Conservation (phyloP, 2,329 filamentous ascomycete species). For the Fusarium chlamydosporum region DNA sequence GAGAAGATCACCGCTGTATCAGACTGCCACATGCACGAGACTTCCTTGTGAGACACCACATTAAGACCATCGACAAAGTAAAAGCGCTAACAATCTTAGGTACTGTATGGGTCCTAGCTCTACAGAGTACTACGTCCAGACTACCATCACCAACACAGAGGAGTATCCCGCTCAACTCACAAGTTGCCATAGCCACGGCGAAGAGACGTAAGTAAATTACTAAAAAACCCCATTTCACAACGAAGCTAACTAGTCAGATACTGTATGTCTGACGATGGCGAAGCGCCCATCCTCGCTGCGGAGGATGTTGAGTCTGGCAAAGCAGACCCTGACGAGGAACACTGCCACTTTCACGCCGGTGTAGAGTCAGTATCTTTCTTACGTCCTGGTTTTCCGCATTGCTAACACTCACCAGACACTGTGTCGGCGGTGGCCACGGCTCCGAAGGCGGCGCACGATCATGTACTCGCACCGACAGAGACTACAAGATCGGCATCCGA, state of each 20-base stretch:
- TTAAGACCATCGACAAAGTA: accelerated
- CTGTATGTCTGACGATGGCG: slow-evolving; percentile 44
- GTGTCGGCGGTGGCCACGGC: slow-evolving; percentile 61
- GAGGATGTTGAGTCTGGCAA: slow-evolving; percentile 39
- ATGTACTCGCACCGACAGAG: slow-evolving; percentile 63
- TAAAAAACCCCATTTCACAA: accelerated
- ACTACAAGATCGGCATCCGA: slow-evolving; percentile 78
- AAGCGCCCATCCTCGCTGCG: slow-evolving; percentile 36
- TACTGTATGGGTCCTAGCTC: slow-evolving; percentile 60
- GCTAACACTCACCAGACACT: slow-evolving; percentile 63
- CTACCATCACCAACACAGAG: slow-evolving; percentile 66
- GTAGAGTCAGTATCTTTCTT: slow-evolving; percentile 70
- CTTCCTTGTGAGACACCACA: slow-evolving; percentile 53
- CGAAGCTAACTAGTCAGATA: slow-evolving; percentile 21
- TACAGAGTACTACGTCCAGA: slow-evolving; percentile 60
- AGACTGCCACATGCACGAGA: slow-evolving; percentile 58
- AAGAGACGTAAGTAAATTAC: slow-evolving; percentile 62
- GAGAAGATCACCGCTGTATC: slow-evolving; percentile 56
- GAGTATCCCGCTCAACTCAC: slow-evolving; percentile 73
- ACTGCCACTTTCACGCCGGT: slow-evolving; percentile 82
- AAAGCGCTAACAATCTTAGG: slow-evolving; percentile 34
- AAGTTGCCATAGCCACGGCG: slow-evolving; percentile 72
- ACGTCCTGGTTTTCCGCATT: too few relatives aligned
- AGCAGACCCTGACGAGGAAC: slow-evolving; percentile 48
- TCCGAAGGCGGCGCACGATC: slow-evolving; percentile 54